Conservation (phyloP, 805 yeast genomes). For the Hanseniaspora nectarophila region DNA sequence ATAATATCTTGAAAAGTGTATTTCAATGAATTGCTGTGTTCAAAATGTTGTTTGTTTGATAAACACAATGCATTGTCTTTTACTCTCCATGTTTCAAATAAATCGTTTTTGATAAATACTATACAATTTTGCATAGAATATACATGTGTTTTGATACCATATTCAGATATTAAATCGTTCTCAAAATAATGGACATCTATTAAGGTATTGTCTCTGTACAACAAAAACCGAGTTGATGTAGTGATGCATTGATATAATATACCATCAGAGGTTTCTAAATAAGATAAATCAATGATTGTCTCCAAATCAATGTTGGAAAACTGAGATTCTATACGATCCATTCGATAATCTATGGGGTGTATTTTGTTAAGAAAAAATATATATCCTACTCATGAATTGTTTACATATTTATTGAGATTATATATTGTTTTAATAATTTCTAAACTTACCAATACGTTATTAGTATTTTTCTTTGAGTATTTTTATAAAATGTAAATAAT, state of each 20-base stretch:
- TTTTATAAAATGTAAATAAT: background rate
- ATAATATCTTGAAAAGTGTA: background rate
- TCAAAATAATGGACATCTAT: background rate
- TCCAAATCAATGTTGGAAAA: background rate
- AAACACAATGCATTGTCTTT: background rate
- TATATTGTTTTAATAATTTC: background rate
- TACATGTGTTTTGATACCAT: background rate
- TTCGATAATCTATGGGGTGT: no score
- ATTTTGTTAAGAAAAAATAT: no score
- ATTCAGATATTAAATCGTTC: no score
- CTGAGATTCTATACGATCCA: background rate
- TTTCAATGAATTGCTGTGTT: background rate
- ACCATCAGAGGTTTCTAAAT: background rate
- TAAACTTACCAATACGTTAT: no score
- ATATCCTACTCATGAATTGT: no score
- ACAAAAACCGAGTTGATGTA: background rate
- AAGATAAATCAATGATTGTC: background rate
- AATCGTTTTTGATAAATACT: background rate
- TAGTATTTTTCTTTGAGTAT: no score
- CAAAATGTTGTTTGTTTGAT: background rate
- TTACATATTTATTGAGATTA: background rate
- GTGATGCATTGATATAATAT: background rate
- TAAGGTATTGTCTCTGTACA: background rate
- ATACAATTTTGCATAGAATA: background rate
- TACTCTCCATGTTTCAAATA: conserved; percentile 1